phyloP scores from a whole-genome alignment of 805 yeast genomes.

The Pichia insulana region DNA sequence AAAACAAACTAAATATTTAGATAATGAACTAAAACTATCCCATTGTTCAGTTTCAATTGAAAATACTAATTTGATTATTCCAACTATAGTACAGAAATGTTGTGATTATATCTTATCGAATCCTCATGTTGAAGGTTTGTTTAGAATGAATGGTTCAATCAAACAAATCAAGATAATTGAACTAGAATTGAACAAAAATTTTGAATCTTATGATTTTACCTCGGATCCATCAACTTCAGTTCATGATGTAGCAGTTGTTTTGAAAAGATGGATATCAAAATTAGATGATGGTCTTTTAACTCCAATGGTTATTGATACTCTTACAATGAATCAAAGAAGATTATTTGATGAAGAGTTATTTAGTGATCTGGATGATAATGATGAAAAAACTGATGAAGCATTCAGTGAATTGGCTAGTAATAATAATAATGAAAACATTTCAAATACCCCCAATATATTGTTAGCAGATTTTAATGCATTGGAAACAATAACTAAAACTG shows the following conservation, averaged over 20 bases:
- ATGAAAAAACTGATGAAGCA: not conserved
- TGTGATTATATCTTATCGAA: slow-evolving; percentile 20
- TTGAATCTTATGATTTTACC: slow-evolving; percentile 15
- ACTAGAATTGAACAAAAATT: slow-evolving; percentile 16
- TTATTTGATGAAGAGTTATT: slow-evolving; percentile 1
- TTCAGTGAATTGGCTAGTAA: not conserved
- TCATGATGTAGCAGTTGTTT: slow-evolving; percentile 30
- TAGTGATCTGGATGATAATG: slow-evolving; percentile 6
- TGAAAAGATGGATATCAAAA: slow-evolving; percentile 29
- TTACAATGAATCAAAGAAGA: slow-evolving; percentile 1
- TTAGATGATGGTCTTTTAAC: slow-evolving; percentile 26
- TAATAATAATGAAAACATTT: not conserved
- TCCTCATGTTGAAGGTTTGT: slow-evolving; percentile 28
- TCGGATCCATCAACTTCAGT: slow-evolving; percentile 15
- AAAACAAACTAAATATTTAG: slow-evolving; percentile 10
- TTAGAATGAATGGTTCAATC: slow-evolving; percentile 30
- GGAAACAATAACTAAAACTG: too few species aligned
- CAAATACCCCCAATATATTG: too few species aligned
- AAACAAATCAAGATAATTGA: slow-evolving; percentile 27
- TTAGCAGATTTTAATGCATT: too few species aligned
- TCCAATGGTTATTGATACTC: slow-evolving; percentile 12
- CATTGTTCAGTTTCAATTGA: slow-evolving; percentile 9
- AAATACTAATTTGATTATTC: slow-evolving; percentile 15
- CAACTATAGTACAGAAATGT: slow-evolving; percentile 26
- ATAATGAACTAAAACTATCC: slow-evolving; percentile 18